Evolutionary conservation across 257 asterid species (phyloP).

Genomic region (Lithospermum erythrorhizon): DNA sequence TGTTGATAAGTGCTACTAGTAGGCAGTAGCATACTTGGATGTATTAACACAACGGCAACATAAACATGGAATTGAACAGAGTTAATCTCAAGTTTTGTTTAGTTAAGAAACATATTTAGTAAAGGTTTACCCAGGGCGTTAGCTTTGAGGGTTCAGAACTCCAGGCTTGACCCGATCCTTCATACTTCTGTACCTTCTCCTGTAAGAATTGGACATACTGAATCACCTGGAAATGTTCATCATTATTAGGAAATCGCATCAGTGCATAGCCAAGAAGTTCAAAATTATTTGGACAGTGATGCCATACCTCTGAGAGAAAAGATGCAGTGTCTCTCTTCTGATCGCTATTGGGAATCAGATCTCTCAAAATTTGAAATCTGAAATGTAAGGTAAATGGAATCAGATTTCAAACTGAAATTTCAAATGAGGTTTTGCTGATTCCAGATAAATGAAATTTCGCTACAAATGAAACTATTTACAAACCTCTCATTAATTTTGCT

Average conservation of each 20-base stretch:
- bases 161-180: conserved; percentile 79
- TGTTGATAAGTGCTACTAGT: no score
- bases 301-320: conserved; percentile 61
- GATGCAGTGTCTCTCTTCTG: conserved; percentile 94
- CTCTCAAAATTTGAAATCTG: conserved; percentile 87
- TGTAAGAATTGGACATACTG: conserved; percentile 75
- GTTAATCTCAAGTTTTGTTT: background rate
- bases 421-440: no score
- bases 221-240: conserved; percentile 53
- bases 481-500: conserved; percentile 38
- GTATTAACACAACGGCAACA: background rate
- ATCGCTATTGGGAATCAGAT: conserved; percentile 70
- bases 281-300: background rate
- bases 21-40: no score
- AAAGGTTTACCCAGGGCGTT: conserved; percentile 83
- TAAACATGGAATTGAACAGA: background rate
- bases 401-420: no score
- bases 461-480: background rate
- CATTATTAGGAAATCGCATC: conserved; percentile 13
- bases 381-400: background rate
- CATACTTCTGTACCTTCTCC: conserved; percentile 71
- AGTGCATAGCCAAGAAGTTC: background rate
- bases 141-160: conserved; percentile 78
- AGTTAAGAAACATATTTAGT: background rate
- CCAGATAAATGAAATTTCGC: background rate